These are phyloP conservation scores for Lantana camara DNA, from an alignment of 257 asterid species.

Conservation along the genomic window DNA sequence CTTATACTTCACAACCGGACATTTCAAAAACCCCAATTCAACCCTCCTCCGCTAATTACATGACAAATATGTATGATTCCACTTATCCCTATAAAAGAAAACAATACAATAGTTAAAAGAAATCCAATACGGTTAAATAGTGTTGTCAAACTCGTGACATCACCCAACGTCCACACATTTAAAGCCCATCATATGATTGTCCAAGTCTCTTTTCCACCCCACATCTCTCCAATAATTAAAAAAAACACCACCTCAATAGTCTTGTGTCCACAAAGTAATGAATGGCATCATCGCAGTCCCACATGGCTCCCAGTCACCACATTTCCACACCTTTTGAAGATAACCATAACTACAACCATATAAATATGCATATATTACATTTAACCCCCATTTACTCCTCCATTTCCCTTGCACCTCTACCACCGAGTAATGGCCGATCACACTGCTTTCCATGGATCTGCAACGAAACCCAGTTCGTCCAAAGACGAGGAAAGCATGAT, in stretches of 20 bases:
- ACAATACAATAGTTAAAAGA: too few species aligned
- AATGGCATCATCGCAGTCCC: constrained; percentile 39
- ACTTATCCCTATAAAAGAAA: too few species aligned
- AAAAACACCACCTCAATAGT: not conserved
- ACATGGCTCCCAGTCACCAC: constrained; percentile 49
- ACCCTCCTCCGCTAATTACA: too few species aligned
- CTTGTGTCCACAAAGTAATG: constrained; percentile 19
- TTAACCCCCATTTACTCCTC: too few species aligned
- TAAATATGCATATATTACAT: constrained; percentile 15
- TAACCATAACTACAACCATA: constrained; percentile 34
- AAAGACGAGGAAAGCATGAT: constrained; percentile 13
- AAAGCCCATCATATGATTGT: not conserved
- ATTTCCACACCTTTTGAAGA: constrained; percentile 33
- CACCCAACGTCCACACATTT: not conserved
- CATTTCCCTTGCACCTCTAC: too few species aligned
- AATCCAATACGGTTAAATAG: too few species aligned
- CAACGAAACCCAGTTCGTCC: too few species aligned
- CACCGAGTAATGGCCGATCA: too few species aligned
- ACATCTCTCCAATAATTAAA: not conserved
- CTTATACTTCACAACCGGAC: too few species aligned
- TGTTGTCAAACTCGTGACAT: not conserved
- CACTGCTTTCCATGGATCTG: constrained; percentile 24
- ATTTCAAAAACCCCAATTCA: too few species aligned
- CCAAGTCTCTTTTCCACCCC: not conserved
- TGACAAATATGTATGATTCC: too few species aligned